Evolutionary conservation across 2,329 filamentous ascomycete genomes (phyloP), one percentile per base, ranked within the genome.

Genomic region (Botryotinia globosa): DNA sequence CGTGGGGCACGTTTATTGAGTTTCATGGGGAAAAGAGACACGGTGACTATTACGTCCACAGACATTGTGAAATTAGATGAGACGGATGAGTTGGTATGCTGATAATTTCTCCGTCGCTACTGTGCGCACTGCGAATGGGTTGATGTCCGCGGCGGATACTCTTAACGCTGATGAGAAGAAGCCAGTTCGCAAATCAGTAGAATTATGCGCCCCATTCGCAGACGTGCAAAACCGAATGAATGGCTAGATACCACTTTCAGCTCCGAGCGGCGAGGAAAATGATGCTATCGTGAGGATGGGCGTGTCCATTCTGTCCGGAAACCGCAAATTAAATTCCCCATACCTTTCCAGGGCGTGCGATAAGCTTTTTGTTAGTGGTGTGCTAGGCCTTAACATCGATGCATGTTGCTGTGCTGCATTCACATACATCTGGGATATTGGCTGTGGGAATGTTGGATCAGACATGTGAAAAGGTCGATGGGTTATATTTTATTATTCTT

Each of bases 11-110:
- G 16, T 67, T 29, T 39, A 42, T 67, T 67, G 64, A 42, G 22
- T 67, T 54, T 67, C 64, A 67, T 67, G 64, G 64, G 64, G 64
- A 67, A 67, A 8, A n/a, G 45, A 29, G n/a, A 10, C 25, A 44
- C 18, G 25, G 61, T 32, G 61, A 63, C 32, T 32, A 44, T 44
- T 63, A 63, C 61, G 39, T 44, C 39, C 39, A 9, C 32, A 44
- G 16, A 42, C 37, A 32, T 32, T 29, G 39, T 44, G 61, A 44
- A 18, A 29, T 44, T 64, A 44, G 42, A 64, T 64, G 39, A 45
- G 39, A 64, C 6, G 51, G 18, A 45, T 32, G 39, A 45, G 32
- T 29, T 29, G 32, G 64, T n/a, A 14, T 32, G 25, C 12, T 51
- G 63, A 45, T 48, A 51, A 65, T 65, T 51, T 51, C 29, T 48